Conservation (phyloP, 2,329 filamentous ascomycete genomes). For the Fusarium papillatum region DNA sequence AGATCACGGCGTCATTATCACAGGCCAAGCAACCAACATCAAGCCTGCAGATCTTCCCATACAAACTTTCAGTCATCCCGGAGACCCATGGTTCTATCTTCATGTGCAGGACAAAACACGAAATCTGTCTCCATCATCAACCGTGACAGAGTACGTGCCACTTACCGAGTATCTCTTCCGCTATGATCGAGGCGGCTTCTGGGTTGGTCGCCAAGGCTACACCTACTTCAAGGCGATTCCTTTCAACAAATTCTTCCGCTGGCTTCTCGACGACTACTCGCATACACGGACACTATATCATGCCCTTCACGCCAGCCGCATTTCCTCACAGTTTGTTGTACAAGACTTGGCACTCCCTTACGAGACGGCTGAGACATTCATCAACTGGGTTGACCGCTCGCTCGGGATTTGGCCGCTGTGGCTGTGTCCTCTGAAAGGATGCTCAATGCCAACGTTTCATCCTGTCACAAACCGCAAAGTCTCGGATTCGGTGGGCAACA, state of each 20-base stretch:
- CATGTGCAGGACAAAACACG: constrained; percentile 61
- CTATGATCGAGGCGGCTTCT: constrained; percentile 76
- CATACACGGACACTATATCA: constrained; percentile 74
- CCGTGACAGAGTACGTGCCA: constrained; percentile 38
- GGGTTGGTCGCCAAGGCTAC: constrained; percentile 73
- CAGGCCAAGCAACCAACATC: constrained; percentile 57
- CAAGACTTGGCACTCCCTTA: constrained; percentile 74
- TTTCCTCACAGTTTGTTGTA: constrained; percentile 69
- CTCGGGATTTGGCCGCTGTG: constrained; percentile 47
- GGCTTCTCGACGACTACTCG: constrained; percentile 70
- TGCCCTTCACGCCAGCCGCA: constrained; percentile 70
- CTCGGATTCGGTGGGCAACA: rapidly evolving
- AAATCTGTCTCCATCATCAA: neutral
- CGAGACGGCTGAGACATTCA: constrained; percentile 52
- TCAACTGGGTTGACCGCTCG: constrained; percentile 45
- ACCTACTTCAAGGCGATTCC: constrained; percentile 62
- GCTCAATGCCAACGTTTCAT: constrained; percentile 40
- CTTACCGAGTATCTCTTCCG: constrained; percentile 68
- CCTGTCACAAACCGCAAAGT: neutral
- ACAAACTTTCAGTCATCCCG: constrained; percentile 62
- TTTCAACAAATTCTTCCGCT: constrained; percentile 71
- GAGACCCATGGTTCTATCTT: constrained; percentile 76
- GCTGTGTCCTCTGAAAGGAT: constrained; percentile 42
- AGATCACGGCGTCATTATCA: constrained; percentile 65
- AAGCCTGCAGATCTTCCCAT: neutral